Base-by-base conservation (phyloP, 2,329 filamentous ascomycete species). In the Zymoseptoria tritici region DNA sequence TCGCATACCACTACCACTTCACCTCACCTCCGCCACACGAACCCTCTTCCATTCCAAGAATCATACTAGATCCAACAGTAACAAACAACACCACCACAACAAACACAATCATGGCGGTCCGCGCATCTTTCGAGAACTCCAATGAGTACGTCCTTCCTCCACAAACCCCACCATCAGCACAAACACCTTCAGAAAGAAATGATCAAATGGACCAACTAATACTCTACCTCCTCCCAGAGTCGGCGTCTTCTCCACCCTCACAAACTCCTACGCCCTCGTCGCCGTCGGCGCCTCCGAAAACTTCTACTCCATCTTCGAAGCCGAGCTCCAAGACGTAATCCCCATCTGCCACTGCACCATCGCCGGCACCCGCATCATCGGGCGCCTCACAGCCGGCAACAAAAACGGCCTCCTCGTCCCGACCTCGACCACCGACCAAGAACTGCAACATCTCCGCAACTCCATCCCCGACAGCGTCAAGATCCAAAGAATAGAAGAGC, bases 221-320 rank as follows among this genome's bases (percentile, higher is more conserved):
- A 52, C 4, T 29, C 26, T 9, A 29, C 26, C 26, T 1, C 46
- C 24, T n/a, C 52, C 9, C 72, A 97, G 92, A 80, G 90, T 99
- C 74, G 94, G 94, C 75, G 94, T 97, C 74, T 99, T 99, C 78
- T 80, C 92, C 62, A 96, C 91, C 63, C 88, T 99, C 74, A 99
- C 94, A 69, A 99, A 99, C 79, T 93, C 91, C 62, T 99, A 96
- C 78, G 91, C 92, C 70, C 83, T 99, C 71, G 91, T 97, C 70
- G 92, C 93, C 66, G 85, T 96, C 67, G 94, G 94, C 73, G 92
- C 90, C 70, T 96, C 91, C 73, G 92, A 97, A 82, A 97, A 97
- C 84, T 99, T 99, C 79, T 97, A 97, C 86, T 92, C 90, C 81
- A 85, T 97, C 75, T 97, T 99, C 80, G 94, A 99, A 82, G 88